phyloP scores from a whole-genome alignment of 768 basidiomycete species.

The Pleurotus eryngii region DNA sequence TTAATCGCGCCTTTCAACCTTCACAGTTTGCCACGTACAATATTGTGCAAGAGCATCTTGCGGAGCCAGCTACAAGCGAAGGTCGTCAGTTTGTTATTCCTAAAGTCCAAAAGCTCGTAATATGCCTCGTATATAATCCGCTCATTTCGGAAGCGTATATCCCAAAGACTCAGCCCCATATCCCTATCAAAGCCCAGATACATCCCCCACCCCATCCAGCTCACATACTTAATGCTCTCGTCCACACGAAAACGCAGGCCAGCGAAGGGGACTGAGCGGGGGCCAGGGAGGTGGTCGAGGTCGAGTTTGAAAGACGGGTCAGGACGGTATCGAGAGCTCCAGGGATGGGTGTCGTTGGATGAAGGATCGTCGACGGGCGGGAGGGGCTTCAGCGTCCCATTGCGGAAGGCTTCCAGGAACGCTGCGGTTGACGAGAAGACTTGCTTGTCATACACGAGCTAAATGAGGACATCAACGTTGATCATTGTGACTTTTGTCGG shows the following conservation, averaged over 20 bases:
- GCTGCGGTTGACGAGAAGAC: conserved; percentile 44
- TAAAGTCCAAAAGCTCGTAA: background rate
- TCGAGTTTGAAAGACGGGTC: conserved; percentile 34
- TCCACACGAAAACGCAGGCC: conserved; percentile 60
- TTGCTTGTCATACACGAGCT: conserved; percentile 61
- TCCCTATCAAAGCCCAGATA: conserved; percentile 63
- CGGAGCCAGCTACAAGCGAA: conserved; percentile 40
- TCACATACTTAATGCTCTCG: conserved; percentile 46
- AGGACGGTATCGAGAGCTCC: conserved; percentile 44
- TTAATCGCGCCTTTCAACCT: background rate
- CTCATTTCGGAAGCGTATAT: conserved; percentile 54
- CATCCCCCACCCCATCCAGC: conserved; percentile 66
- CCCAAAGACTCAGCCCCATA: conserved; percentile 63
- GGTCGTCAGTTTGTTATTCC: background rate
- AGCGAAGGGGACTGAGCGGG: conserved; percentile 58
- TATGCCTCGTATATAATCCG: conserved; percentile 58
- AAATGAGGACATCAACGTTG: background rate
- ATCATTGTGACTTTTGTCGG: background rate
- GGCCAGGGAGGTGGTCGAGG: conserved; percentile 63
- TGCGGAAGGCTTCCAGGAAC: conserved; percentile 50
- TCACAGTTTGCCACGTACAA: conserved; percentile 24
- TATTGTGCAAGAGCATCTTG: conserved; percentile 66
- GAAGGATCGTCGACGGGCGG: conserved; percentile 26
- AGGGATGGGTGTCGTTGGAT: conserved; percentile 31
- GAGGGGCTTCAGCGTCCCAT: conserved; percentile 47